These are phyloP conservation scores for Galium porrigens DNA, from an alignment of 305 asterid species.

Conservation along the genomic window DNA sequence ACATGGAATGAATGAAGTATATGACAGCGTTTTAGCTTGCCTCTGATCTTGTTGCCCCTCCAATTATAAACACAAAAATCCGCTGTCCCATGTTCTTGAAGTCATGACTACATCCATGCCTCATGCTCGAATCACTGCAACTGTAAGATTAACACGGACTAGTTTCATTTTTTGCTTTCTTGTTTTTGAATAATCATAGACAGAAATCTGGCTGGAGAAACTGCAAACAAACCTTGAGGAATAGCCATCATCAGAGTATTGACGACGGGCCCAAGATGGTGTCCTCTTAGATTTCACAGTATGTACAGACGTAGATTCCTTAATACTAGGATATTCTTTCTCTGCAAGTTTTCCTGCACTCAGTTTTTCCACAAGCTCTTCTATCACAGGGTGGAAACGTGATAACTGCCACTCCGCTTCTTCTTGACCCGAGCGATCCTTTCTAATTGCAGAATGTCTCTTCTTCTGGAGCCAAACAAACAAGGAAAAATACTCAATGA, in stretches of 20 bases:
- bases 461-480: constrained; percentile 28
- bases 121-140: constrained; percentile 58
- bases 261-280: constrained; percentile 76
- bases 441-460: constrained; percentile 60
- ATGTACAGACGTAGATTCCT: constrained; percentile 30
- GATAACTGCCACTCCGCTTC: constrained; percentile 66
- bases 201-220: background rate
- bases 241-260: constrained; percentile 68
- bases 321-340: constrained; percentile 68
- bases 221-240: constrained; percentile 39
- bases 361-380: constrained; percentile 74
- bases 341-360: constrained; percentile 56
- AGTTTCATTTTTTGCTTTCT: background rate
- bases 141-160: constrained; percentile 8
- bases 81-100: constrained; percentile 82
- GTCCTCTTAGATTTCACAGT: constrained; percentile 88
- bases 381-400: constrained; percentile 80
- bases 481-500: constrained; percentile 20
- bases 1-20: constrained; percentile 9
- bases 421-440: constrained; percentile 77
- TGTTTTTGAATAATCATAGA: background rate
- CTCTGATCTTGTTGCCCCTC: constrained; percentile 99
- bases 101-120: constrained; percentile 26
- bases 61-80: constrained; percentile 65
- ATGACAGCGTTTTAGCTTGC: constrained; percentile 21